Evolutionary conservation across 2,329 filamentous ascomycete species (phyloP).

Genomic region (Trichoderma simmonsii): DNA sequence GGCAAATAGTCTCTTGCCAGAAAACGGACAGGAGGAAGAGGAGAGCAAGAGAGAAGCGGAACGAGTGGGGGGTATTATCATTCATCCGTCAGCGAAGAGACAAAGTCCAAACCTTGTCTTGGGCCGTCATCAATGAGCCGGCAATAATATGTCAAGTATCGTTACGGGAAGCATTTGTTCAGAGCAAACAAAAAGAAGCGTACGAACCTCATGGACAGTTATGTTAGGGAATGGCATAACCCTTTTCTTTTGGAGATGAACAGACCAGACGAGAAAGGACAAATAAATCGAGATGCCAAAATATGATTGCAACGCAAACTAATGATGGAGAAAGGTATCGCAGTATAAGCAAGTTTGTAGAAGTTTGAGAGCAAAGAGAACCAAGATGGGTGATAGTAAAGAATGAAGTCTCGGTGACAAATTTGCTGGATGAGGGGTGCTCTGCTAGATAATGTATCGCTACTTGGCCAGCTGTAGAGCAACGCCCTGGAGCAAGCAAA

Average conservation of each 20-base stretch:
- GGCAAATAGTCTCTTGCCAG: constrained; percentile 9
- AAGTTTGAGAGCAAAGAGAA: background rate
- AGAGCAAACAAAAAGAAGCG: background rate
- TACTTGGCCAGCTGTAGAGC: constrained; percentile 10
- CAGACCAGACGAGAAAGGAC: constrained; percentile 7
- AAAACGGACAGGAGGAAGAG: background rate
- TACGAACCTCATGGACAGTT: constrained; percentile 20
- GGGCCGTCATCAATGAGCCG: constrained; percentile 5
- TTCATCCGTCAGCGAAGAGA: constrained; percentile 12
- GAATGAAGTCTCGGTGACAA: constrained; percentile 14
- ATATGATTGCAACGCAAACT: constrained; percentile 2
- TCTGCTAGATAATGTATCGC: constrained; percentile 16
- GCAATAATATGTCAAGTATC: background rate
- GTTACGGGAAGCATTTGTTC: background rate
- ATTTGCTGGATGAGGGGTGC: constrained; percentile 6
- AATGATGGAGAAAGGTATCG: background rate
- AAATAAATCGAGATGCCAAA: background rate
- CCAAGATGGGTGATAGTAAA: background rate
- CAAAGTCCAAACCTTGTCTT: constrained; percentile 15
- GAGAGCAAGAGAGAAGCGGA: background rate
- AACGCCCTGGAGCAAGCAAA: constrained; percentile 9
- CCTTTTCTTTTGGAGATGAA: background rate
- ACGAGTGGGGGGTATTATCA: constrained; percentile 9
- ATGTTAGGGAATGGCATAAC: constrained; percentile 12
- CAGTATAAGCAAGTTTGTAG: background rate